Percentiles rank a stretch among this genome's conserved stretches.
phyloP scores from a whole-genome alignment of 176 grass and related monocot genomes.

The Cocos nucifera region DNA sequence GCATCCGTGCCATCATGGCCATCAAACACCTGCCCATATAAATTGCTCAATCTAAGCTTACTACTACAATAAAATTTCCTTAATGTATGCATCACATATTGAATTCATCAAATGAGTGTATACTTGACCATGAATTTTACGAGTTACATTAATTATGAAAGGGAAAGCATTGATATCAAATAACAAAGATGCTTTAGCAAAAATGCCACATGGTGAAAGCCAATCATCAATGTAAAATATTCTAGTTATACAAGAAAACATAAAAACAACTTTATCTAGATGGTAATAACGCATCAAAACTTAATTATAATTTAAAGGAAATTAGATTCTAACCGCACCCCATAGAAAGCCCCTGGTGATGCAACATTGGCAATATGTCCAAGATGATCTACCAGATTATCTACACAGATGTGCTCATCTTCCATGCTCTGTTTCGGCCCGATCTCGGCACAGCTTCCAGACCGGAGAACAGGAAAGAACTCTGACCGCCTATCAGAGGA shows the following conservation, averaged over 20 bases:
- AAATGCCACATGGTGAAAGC: no score
- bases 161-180: no score
- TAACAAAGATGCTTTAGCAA: no score
- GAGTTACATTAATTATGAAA: no score
- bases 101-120: no score
- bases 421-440: slow-evolving; percentile 79
- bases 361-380: slow-evolving; percentile 25
- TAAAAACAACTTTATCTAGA: no score
- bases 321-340: slow-evolving; percentile 31
- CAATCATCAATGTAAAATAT: no score
- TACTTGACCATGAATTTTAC: no score
- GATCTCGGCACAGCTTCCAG: slow-evolving; percentile 62
- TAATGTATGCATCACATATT: no score
- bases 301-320: slow-evolving; percentile 16
- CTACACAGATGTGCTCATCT: slow-evolving; percentile 82
- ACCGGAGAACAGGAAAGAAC: slow-evolving; percentile 71
- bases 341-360: slow-evolving; percentile 84
- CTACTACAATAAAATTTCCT: neutral
- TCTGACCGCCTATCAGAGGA: slow-evolving; percentile 29
- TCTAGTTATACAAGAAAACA: no score
- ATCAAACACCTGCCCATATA: slow-evolving; percentile 69
- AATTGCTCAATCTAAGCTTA: neutral
- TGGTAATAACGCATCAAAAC: neutral
- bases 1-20: slow-evolving; percentile 86
- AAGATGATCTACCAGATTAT: slow-evolving; percentile 67